Evolutionary conservation across 23 red algal species (phyloP).

Genomic region (Gracilariopsis chorda): DNA sequence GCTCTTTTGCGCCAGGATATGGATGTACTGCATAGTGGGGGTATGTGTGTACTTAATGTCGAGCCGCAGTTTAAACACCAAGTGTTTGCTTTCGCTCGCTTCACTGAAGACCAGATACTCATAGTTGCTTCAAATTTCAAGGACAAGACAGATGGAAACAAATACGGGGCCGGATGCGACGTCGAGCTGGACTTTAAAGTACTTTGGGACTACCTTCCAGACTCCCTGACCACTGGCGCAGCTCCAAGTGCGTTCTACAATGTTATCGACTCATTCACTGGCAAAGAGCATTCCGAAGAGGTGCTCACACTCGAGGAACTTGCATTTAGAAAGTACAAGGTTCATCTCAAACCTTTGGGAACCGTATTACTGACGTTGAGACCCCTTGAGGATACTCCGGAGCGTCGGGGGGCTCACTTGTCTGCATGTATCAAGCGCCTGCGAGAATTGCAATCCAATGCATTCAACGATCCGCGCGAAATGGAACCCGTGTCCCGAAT

Average conservation of each 20-base stretch:
- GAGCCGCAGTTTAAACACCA: conserved; percentile 80
- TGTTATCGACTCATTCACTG: conserved; percentile 77
- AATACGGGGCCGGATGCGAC: conserved; percentile 54
- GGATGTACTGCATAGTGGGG: conserved; percentile 65
- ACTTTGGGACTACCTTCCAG: conserved; percentile 67
- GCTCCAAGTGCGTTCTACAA: conserved; percentile 46
- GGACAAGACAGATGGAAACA: conserved; percentile 70
- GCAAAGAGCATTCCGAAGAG: conserved; percentile 43
- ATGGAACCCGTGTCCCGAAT: conserved; percentile 47
- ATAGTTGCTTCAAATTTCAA: conserved; percentile 82
- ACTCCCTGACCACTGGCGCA: conserved; percentile 34
- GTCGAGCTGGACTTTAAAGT: conserved; percentile 72
- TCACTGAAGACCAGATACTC: conserved; percentile 74
- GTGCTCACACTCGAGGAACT: conserved; percentile 85
- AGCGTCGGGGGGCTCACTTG: conserved; percentile 55
- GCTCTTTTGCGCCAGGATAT: conserved; percentile 59
- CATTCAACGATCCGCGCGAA: conserved; percentile 91
- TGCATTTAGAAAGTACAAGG: conserved; percentile 75
- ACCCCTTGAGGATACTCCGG: conserved; percentile 24
- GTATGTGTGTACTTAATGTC: conserved; percentile 66
- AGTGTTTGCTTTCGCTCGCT: conserved; percentile 91
- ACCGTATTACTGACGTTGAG: conserved; percentile 56
- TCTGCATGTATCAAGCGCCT: conserved; percentile 53
- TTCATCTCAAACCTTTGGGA: conserved; percentile 71
- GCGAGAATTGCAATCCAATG: conserved; percentile 36